Conservation (phyloP, 164 flowering plant species). For the Santalum album region DNA sequence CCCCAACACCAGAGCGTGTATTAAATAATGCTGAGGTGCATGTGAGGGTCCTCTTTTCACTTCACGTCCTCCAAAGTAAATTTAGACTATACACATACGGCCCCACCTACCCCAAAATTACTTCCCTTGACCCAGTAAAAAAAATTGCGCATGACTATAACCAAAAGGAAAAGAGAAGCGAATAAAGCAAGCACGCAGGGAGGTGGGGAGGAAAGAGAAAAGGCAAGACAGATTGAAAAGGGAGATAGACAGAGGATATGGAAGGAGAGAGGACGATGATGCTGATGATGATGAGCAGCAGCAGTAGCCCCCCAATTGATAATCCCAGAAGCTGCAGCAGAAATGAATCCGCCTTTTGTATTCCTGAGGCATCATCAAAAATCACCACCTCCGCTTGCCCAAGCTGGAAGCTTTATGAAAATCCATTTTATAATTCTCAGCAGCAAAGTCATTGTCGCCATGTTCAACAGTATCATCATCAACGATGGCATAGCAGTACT, state of each 20-base stretch:
- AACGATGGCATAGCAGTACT: slow-evolving; percentile 1
- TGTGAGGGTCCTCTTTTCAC: slow-evolving; percentile 20
- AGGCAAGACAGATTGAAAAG: slow-evolving; percentile 8
- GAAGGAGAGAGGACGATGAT: slow-evolving; percentile 20
- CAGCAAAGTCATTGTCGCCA: slow-evolving; percentile 11
- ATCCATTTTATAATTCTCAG: slow-evolving; percentile 40
- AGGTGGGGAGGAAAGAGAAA: slow-evolving; percentile 10
- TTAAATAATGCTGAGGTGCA: slow-evolving; percentile 15
- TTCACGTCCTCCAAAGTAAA: slow-evolving; percentile 13
- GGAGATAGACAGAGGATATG: slow-evolving; percentile 10
- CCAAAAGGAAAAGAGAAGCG: slow-evolving; percentile 10
- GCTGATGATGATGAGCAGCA: slow-evolving; percentile 23
- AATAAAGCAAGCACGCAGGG: slow-evolving; percentile 3
- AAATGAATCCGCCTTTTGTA: slow-evolving; percentile 6
- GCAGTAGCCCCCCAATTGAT: slow-evolving; percentile 20
- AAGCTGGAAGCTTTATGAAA: slow-evolving; percentile 72
- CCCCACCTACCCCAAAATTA: slow-evolving; percentile 17
- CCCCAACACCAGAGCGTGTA: too few species aligned
- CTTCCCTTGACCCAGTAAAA: slow-evolving; percentile 11
- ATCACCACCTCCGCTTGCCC: slow-evolving; percentile 29
- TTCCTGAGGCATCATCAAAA: slow-evolving; percentile 9
- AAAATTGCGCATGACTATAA: slow-evolving; percentile 8
- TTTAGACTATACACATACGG: slow-evolving; percentile 7
- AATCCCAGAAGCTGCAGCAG: slow-evolving; percentile 6
- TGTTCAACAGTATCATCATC: slow-evolving; percentile 9